phyloP scores from a whole-genome alignment of 371 early-diverging fungal species.

The Nosema muscidifuracis region DNA sequence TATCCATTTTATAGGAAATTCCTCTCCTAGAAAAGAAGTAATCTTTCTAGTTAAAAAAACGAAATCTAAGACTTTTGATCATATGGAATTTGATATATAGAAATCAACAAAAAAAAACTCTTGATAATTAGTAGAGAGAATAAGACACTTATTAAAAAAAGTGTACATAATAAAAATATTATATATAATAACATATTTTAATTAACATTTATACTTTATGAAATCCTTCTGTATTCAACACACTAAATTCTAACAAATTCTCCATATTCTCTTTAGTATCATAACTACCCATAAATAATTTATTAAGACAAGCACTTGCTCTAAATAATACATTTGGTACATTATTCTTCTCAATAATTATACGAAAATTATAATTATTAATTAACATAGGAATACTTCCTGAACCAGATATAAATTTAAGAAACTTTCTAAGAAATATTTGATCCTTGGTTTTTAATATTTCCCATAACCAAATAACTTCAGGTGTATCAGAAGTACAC shows the following conservation, averaged over 20 bases:
- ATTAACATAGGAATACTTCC: conserved; percentile 16
- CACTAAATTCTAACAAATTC: conserved; percentile 13
- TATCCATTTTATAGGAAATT: no score
- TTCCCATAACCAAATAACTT: conserved; percentile 36
- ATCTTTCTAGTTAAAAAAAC: no score
- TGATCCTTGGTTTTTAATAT: conserved; percentile 25
- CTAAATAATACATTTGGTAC: conserved; percentile 7
- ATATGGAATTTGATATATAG: no score
- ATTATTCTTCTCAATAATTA: conserved; percentile 19
- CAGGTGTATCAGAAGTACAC: conserved; percentile 6
- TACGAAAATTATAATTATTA: neutral
- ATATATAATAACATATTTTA: no score
- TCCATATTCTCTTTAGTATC: conserved; percentile 21
- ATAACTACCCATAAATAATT: conserved; percentile 35
- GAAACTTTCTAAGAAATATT: conserved; percentile 19
- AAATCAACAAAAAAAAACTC: no score
- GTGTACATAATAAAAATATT: no score
- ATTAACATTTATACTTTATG: conserved; percentile 19
- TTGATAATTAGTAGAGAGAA: no score
- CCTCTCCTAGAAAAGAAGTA: no score
- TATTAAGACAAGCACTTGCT: conserved; percentile 38
- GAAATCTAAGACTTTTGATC: no score
- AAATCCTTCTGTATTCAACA: conserved; percentile 50
- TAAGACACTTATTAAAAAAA: no score
- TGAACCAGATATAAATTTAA: conserved; percentile 43